Base-by-base conservation (phyloP, 208 protist species). In the Acanthamoeba healyi region DNA sequence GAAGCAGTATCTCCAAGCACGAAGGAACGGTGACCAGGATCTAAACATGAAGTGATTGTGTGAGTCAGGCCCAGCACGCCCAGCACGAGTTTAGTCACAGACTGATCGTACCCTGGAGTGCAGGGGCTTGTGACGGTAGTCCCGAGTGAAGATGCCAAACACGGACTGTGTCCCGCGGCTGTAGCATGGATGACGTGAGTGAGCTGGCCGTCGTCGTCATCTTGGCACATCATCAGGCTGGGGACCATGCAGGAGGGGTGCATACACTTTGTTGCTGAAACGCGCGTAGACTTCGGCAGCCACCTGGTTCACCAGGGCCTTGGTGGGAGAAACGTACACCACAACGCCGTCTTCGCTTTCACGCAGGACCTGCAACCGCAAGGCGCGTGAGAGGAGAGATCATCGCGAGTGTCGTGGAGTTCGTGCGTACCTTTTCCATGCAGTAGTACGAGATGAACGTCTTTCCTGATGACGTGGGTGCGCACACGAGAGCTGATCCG, bases 381-480 rank as follows among this genome's bases (percentile, higher is more conserved):
- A n/a, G n/a, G n/a, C n/a, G n/a, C n/a, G n/a, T 49, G 44, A 12
- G 12, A 54, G 51, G 72, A 54, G 72, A 42, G 72, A 19, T 29
- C 72, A 4, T 5, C 19, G 96, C 98, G 56, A 96, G 97, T 56
- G 96, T 96, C n/a, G n/a, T n/a, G 65, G 94, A 96, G 51, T 94
- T 58, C 17, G 44, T 32, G 32, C 98, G 97, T 3, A 98, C 97
- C 94, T 98, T 98, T 95, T 99, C 98, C 96, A 99, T 99, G 94
- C 97, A 98, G 96, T 99, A 99, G 95, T 98, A 99, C 44, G 98
- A 98, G 94, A 99, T 98, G 95, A 99, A 99, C 0, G 98, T 99
- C 96, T 99, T 99, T 44, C 97, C 97, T 86, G 93, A 98, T 26
- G 98, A 99, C 14, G 98, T 99, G n/a, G 98, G 98, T 19, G 99